Evolutionary conservation across 108 stramenopile species (phyloP).

Genomic region (Cylindrotheca closterium): DNA sequence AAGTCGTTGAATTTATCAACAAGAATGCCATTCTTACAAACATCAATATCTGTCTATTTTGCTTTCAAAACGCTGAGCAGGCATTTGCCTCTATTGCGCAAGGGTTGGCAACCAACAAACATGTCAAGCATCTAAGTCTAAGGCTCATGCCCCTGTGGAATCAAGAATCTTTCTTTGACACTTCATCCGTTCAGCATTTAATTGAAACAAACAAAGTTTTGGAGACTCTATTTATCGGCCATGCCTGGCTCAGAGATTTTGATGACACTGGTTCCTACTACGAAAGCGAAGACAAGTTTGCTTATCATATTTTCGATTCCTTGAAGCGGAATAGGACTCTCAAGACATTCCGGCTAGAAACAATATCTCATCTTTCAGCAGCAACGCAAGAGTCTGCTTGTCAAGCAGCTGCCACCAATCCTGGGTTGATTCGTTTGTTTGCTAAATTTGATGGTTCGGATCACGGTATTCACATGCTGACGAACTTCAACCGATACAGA

Average conservation of each 20-base stretch:
- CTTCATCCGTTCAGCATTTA: not conserved
- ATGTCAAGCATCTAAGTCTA: not conserved
- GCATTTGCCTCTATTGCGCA: not conserved
- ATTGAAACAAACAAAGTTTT: not conserved
- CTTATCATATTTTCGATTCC: not conserved
- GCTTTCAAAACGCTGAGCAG: not conserved
- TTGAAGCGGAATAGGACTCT: not conserved
- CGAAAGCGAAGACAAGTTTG: not conserved
- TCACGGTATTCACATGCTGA: not conserved
- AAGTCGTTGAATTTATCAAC: not conserved
- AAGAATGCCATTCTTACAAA: not conserved
- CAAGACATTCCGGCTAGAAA: not conserved
- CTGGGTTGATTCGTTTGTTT: not conserved
- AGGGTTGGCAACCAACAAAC: not conserved
- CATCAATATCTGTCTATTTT: not conserved
- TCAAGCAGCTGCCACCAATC: not conserved
- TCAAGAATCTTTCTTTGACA: not conserved
- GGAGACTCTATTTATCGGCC: not conserved
- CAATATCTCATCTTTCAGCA: not conserved
- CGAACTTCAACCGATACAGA: not conserved
- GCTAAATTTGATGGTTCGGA: not conserved
- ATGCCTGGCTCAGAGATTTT: not conserved
- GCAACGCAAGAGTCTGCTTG: not conserved
- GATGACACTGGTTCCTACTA: not conserved
- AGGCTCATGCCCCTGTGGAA: not conserved